Percentiles rank a stretch among this genome's conserved stretches.
Conservation (phyloP, 129 eudicot genomes). For the sunflower (Helianthus annuus) region HanXRQr2.0-SUNRISE NC_035435.2:38981448-38981947, state of each 20-base stretch:
- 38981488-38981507: constrained; percentile 14
- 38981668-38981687: background rate
- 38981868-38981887: no score
- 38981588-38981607: constrained; percentile 21
- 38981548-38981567: background rate
- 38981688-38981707: background rate
- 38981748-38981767: no score
- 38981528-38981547: constrained; percentile 16
- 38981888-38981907: background rate
- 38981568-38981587: constrained; percentile 29
- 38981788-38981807: no score
- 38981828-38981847: no score
- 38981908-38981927: constrained; percentile 9
- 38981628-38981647: constrained; percentile 17
- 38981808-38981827: no score
- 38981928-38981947: background rate
- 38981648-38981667: background rate
- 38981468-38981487: constrained; percentile 27
- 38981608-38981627: constrained; percentile 37
- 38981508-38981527: constrained; percentile 14
- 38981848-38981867: no score
- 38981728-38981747: background rate
- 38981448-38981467: constrained; percentile 20
- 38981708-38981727: background rate
- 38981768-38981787: no score